Evolutionary conservation across 2,329 filamentous ascomycete genomes (phyloP), one percentile per base, ranked within the genome.

Genomic region (Epicoccum sorghinum): DNA sequence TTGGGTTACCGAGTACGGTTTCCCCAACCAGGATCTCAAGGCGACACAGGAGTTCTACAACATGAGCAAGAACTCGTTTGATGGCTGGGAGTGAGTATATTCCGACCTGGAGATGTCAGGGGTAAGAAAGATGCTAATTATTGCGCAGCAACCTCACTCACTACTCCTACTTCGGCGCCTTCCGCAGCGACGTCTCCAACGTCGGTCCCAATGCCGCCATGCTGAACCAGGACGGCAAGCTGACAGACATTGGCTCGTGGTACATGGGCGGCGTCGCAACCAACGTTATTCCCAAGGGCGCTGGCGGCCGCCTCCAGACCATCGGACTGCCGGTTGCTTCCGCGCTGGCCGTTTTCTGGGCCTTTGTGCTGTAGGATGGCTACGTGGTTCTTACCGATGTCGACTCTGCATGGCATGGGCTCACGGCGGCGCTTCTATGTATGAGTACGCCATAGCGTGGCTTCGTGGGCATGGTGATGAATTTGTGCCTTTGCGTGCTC

Each of bases 1-100:
- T 57, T 93, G 90, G 90, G 79, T 93, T 9, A 93, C 90, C 24
- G 90, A 95, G 74, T 92, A 88, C 71, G 89, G 87, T 33, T 81
- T 82, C 47, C 71, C 77, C 49, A 73, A 87, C 57, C 79, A 83
- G 64, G 77, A 81, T 24, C 79, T 91, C 13, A 55, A 70, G 1
- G 74, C 79, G 0, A 87, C 86, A 0, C 83, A 91, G 68, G 61
- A 69, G 0, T 91, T 90, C 69, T 92, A 85, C 77, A 91, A 91
- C 65, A 79, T 79, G 64, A 86, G 83, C 3, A 73, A 83, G 47
- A 80, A 84, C 39, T 91, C 86, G 71, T 83, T 93, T 57, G 89
- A 93, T 70, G 78, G 81, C 1, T 72, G 86, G 46, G 76, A 79
- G 72, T 81, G 64, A 70, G 77, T 77, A 7, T 6, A 7, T 29